Base-by-base conservation (phyloP, 441 rosid genomes). In the Aquilaria agallochum region DNA sequence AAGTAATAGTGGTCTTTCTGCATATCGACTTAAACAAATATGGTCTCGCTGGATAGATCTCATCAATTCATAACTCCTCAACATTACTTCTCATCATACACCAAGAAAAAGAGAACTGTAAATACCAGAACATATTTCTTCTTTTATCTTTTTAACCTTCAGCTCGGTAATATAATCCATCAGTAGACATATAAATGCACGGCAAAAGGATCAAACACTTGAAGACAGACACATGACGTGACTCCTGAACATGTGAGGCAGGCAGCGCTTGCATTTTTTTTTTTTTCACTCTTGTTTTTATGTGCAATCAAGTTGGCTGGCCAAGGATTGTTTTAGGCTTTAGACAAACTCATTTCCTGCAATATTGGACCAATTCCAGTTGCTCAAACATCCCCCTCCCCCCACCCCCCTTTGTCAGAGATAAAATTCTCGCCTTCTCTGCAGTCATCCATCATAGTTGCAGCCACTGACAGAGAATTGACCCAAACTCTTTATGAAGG, bases 361-460 rank as follows among this genome's bases (percentile, higher is more conserved):
- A 36, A 3, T 8, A 36, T 4, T 36, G 42, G 42, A 32, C 59
- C 34, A 2, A 1, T 56, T 56, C 31, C 40, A 56, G 42, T 45
- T 34, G 15, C 12, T 15, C 33, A 44, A 11, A 36, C 33, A 40
- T 30, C 49, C 9, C 30, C 13, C 11, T 55, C 45, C 30, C 30
- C 58, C 6, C 45, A 1, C 34, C 15, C 30, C 30, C 12, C 33
- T 56, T 56, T 34, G 27, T 34, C 8, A 6, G 42, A 36, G n/a
- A 46, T 50, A 47, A n/a, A 46, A 36, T 40, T 59, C 52, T 53
- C 58, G 11, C 27, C 27, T 65, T 58, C 14, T 44, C 46, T 50
- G 55, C 54, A 13, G 58, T 44, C 67, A 30, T 20, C 53, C n/a
- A 44, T 57, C 60, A 42, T 62, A n/a, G 61, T 56, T 62, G 58